Evolutionary conservation across 2,329 filamentous ascomycete species (phyloP), one percentile per base, ranked within the genome.

Genomic region (Rugonectria rugulosa): DNA sequence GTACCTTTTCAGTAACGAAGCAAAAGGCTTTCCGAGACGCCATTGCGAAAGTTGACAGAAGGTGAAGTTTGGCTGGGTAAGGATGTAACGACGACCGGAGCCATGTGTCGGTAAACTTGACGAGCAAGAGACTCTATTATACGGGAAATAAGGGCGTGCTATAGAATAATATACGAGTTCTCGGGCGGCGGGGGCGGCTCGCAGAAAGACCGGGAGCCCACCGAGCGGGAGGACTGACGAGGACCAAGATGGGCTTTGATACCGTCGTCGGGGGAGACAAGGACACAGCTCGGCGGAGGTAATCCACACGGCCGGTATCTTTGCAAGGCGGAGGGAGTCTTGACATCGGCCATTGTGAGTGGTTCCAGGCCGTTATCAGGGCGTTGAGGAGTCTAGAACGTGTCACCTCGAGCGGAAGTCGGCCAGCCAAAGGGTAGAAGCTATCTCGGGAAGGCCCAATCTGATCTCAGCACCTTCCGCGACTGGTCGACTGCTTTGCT

Each of bases 1-100:
- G 63, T 15, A 73, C 56, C 45, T 60, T 68, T 20, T 57, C 56
- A 45, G 68, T 63, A 36, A 71, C 27, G 46, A 69, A 67, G 23
- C 60, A 49, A 12, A 56, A 58, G 24, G 44, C 40, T 34, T 51
- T 58, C 17, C 53, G 32, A 23, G 36, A 42, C 21, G 53, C 42
- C 62, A 63, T 64, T 34, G 42, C 59, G 40, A 40, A 53, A 31
- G 27, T 41, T 23, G 17, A 14, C 40, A 10, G n/a, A 23, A 11
- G 17, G 12, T 9, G 47, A 6, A 6, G 17, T 10, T 15, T 23
- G 15, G 27, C 23, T 15, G 11, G 26, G 12, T 5, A 10, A 37
- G 10, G 36, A 36, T 19, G 31, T 37, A 27, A 10, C 12, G 32
- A 26, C 23, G 37, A 24, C 20, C 19, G 48, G 27, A 27, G 8